Base-by-base conservation (phyloP, 805 yeast species). In the Priceomyces melissophilus region DNA sequence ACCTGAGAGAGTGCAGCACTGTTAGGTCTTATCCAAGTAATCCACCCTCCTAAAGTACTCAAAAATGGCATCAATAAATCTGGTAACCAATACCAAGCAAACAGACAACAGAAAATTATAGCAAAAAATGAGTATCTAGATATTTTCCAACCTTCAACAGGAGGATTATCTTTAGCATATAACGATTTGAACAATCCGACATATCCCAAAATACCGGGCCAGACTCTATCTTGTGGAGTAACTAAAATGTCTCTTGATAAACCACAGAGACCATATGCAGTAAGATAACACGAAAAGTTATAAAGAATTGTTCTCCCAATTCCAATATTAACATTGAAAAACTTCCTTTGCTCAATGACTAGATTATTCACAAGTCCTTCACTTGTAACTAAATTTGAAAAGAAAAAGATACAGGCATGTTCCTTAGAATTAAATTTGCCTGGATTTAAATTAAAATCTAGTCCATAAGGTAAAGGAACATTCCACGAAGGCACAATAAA, bases 131-230 rank as follows among this genome's bases (percentile, higher is more conserved):
- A 33, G 27, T 45, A 44, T 28, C 56, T 33, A 3, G 43, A 37
- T 12, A 42, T 38, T 12, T 37, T 43, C 45, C 44, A 40, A 10
- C 30, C 30, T 5, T 28, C 39, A 8, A 29, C 41, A 8, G 15
- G 40, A 23, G 38, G 32, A 14, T 45, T 37, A 12, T 31, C 39
- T 13, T 27, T 29, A 10, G 30, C 15, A 37, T 46, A 42, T 25
- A 48, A 39, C 7, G 46, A 39, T 15, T 41, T 38, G 69, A 63
- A 56, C 48, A 81, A 73, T 15, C 84, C 79, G 20, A 79, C 54
- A 6, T 81, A 69, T 38, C 81, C 84, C 55, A 84, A 67, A 52
- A 74, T 75, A 2, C 77, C 60, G 3, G 91, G 91, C 90, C 90
- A 85, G 38, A 82, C 71, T 60, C 81, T 76, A n/a, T 78, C 65